Conservation (phyloP, 805 yeast genomes). For the Peterozyma xylosa region DNA sequence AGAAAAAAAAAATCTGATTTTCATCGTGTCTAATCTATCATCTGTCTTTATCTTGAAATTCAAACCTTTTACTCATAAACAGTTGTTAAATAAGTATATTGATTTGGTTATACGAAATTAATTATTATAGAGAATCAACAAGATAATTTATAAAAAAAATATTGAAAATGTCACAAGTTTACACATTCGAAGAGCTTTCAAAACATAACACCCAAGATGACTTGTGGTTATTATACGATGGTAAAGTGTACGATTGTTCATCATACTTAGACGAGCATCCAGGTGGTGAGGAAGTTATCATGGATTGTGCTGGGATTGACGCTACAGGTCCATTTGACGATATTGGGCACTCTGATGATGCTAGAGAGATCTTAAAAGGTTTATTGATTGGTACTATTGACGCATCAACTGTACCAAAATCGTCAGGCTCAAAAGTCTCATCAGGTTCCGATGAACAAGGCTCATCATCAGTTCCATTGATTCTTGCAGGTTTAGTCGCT, state of each 20-base stretch:
- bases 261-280: constrained; percentile 75
- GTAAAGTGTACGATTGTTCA: constrained; percentile 72
- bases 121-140: background rate
- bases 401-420: constrained; percentile 36
- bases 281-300: constrained; percentile 60
- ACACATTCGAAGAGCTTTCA: constrained; percentile 60
- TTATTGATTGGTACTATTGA: constrained; percentile 76
- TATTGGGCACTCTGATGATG: constrained; percentile 97
- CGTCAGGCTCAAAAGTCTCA: constrained; percentile 12
- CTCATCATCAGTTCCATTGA: constrained; percentile 22
- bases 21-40: too few species aligned
- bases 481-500: constrained; percentile 27
- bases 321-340: constrained; percentile 72
- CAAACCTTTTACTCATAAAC: too few species aligned
- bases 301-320: constrained; percentile 74
- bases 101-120: background rate
- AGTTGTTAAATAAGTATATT: background rate
- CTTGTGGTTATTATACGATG: constrained; percentile 79
- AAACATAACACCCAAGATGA: constrained; percentile 70
- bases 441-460: constrained; percentile 10
- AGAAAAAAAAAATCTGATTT: too few species aligned
- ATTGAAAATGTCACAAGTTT: constrained; percentile 37
- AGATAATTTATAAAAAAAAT: background rate
- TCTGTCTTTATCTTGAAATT: too few species aligned
- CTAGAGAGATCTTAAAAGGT: constrained; percentile 65